A percentile compares a stretch with the other conserved stretches of the same genome.
These are phyloP conservation scores for Tylopilus cervinicoccineus DNA, from an alignment of 768 basidiomycete genomes.

Conservation along the genomic window DNA sequence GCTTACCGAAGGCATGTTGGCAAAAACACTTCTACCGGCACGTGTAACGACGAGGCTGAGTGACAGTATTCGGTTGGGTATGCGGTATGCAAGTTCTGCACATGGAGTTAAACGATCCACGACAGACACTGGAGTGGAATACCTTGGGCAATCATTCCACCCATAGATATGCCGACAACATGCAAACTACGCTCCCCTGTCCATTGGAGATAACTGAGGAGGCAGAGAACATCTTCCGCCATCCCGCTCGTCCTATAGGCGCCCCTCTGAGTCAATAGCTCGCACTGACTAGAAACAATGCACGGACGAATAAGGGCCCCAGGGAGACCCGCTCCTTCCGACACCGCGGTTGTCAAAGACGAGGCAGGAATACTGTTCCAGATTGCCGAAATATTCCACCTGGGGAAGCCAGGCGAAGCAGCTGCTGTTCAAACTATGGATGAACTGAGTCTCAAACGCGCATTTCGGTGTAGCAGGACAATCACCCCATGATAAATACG, in stretches of 20 bases:
- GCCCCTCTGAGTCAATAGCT: constrained; percentile 2
- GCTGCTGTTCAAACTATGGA: constrained; percentile 51
- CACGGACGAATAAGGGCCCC: constrained; percentile 73
- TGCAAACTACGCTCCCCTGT: constrained; percentile 57
- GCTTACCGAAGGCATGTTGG: constrained; percentile 62
- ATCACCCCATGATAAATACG: constrained; percentile 73
- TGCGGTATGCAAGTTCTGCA: constrained; percentile 62
- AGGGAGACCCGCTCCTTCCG: constrained; percentile 66
- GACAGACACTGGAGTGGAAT: background rate
- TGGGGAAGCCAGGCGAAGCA: constrained; percentile 63
- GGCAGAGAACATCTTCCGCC: constrained; percentile 68
- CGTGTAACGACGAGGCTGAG: constrained; percentile 69
- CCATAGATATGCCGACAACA: constrained; percentile 71
- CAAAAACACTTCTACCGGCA: constrained; percentile 53
- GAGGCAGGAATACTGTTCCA: constrained; percentile 53
- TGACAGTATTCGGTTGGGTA: constrained; percentile 64
- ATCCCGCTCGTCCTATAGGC: constrained; percentile 62
- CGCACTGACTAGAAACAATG: background rate
- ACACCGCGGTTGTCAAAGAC: constrained; percentile 87
- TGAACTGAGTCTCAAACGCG: constrained; percentile 3
- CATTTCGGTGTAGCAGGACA: background rate
- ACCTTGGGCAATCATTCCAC: constrained; percentile 86
- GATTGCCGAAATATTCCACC: constrained; percentile 56
- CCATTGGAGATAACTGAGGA: constrained; percentile 74
- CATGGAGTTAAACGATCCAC: background rate